phyloP scores from a whole-genome alignment of 495 filamentous ascomycete species.

The Rhypophila decipiens region DNA sequence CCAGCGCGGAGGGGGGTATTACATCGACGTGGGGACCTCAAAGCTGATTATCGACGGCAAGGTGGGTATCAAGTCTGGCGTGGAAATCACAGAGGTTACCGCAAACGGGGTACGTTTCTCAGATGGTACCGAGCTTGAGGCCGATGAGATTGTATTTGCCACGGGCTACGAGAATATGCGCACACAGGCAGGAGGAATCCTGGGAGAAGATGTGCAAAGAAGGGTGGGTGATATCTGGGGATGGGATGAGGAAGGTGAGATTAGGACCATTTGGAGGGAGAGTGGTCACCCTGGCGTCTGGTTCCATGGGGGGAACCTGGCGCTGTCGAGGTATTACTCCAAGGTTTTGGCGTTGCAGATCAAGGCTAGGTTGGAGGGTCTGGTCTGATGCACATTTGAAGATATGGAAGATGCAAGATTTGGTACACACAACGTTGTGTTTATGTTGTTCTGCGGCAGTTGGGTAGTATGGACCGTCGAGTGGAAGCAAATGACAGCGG shows the following conservation, averaged over 20 bases:
- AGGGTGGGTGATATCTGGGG: conserved; percentile 69
- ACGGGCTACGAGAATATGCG: conserved; percentile 83
- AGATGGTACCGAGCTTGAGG: conserved; percentile 61
- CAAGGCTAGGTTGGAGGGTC: conserved; percentile 55
- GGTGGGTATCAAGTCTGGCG: conserved; percentile 68
- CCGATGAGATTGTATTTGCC: conserved; percentile 77
- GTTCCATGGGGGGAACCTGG: conserved; percentile 79
- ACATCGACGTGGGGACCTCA: conserved; percentile 73
- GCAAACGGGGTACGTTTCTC: conserved; percentile 55
- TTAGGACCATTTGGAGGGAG: conserved; percentile 61
- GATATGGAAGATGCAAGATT: no score
- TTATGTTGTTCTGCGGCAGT: no score
- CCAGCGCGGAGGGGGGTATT: conserved; percentile 71
- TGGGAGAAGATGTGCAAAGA: conserved; percentile 65
- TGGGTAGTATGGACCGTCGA: no score
- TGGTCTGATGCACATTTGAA: no score
- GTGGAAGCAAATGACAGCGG: no score
- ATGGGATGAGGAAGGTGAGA: conserved; percentile 70
- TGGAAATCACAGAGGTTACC: conserved; percentile 56
- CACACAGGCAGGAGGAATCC: conserved; percentile 52
- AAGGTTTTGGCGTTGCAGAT: conserved; percentile 70
- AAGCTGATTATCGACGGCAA: conserved; percentile 70
- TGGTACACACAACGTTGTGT: no score
- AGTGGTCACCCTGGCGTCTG: conserved; percentile 73
- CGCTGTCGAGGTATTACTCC: conserved; percentile 66